Conservation (phyloP, 2,329 filamentous ascomycete species). For the Calonectria pteridis region DNA sequence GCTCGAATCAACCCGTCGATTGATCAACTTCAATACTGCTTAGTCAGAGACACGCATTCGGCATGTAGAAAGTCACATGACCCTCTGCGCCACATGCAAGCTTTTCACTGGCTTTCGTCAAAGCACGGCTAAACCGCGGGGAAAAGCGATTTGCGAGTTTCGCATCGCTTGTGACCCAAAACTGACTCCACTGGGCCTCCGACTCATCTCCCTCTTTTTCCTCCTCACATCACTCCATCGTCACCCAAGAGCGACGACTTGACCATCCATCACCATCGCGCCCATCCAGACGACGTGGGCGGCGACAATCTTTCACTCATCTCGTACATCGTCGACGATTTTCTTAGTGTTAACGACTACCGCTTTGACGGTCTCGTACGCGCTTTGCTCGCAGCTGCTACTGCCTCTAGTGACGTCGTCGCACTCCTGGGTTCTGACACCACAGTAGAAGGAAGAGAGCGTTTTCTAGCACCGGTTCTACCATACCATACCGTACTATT, state of each 20-base stretch:
- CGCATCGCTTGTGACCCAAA: slow-evolving; percentile 32
- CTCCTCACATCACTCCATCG: slow-evolving; percentile 32
- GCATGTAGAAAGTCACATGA: slow-evolving; percentile 5
- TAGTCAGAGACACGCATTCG: neutral
- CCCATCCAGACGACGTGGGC: slow-evolving; percentile 31
- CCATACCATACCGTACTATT: slow-evolving; percentile 42
- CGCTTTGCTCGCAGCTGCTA: slow-evolving; percentile 32
- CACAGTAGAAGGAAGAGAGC: slow-evolving; percentile 45
- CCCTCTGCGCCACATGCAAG: neutral
- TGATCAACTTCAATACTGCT: neutral
- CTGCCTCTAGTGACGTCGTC: slow-evolving; percentile 43
- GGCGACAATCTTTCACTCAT: slow-evolving; percentile 22
- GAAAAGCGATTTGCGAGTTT: slow-evolving; percentile 15
- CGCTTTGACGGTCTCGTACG: slow-evolving; percentile 30
- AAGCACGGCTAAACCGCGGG: slow-evolving; percentile 19
- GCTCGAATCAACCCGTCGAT: neutral
- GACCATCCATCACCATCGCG: slow-evolving; percentile 32
- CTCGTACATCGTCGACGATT: slow-evolving; percentile 30
- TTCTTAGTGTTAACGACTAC: slow-evolving; percentile 33
- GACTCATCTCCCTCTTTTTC: slow-evolving; percentile 30
- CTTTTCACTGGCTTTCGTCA: neutral
- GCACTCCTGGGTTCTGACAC: slow-evolving; percentile 36
- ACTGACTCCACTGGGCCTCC: slow-evolving; percentile 37
- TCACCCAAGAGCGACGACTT: slow-evolving; percentile 32
- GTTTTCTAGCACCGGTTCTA: slow-evolving; percentile 42